phyloP scores from a whole-genome alignment of 805 yeast genomes.

The Saccharomycopsis sp. region DNA sequence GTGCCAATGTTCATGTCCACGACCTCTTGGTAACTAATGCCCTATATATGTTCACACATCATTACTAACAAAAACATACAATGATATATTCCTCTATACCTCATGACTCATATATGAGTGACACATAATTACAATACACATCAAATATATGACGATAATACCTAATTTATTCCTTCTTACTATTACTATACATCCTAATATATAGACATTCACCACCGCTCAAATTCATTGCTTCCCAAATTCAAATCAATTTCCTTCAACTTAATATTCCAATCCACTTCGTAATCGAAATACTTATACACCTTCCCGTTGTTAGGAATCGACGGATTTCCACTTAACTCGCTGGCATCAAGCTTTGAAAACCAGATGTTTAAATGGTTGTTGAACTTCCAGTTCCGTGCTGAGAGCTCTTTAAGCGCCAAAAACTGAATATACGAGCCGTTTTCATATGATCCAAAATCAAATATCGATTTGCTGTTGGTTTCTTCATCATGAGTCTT shows the following conservation, averaged over 20 bases:
- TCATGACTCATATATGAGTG: too few relatives aligned
- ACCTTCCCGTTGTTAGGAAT: constrained; percentile 37
- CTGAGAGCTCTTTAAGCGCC: constrained; percentile 73
- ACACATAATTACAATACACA: too few relatives aligned
- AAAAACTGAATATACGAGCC: constrained; percentile 65
- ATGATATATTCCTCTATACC: too few relatives aligned
- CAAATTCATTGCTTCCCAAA: constrained; percentile 46
- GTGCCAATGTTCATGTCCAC: too few relatives aligned
- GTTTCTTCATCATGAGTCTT: not conserved
- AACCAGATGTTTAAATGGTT: constrained; percentile 75
- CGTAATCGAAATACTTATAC: constrained; percentile 84
- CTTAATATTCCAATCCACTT: constrained; percentile 45
- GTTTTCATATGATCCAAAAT: constrained; percentile 31
- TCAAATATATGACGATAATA: too few relatives aligned
- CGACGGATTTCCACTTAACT: constrained; percentile 26
- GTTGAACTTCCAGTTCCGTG: constrained; percentile 68
- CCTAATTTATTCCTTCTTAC: too few relatives aligned
- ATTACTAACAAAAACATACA: too few relatives aligned
- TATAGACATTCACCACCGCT: constrained; percentile 25
- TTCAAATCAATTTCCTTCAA: constrained; percentile 44
- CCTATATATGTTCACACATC: too few relatives aligned
- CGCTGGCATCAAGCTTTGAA: constrained; percentile 55
- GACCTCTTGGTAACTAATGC: too few relatives aligned
- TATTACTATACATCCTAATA: too few relatives aligned
- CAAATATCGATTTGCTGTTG: constrained; percentile 6